Base-by-base conservation (phyloP, 2,329 filamentous ascomycete species). In the Fonsecaea multimorphosa region DNA sequence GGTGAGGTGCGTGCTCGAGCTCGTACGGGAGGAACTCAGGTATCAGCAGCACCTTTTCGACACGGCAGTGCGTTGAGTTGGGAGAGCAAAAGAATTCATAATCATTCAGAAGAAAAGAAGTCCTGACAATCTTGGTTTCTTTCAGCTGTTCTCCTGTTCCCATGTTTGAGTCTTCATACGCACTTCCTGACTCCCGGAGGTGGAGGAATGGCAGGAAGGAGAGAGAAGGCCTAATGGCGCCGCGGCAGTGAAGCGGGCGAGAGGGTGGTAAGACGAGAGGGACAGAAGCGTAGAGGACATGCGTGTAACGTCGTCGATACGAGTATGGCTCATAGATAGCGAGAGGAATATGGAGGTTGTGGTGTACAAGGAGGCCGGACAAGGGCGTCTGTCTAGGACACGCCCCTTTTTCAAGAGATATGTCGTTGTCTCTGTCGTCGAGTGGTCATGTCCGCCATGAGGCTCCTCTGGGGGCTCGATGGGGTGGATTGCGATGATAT, bases 21-120 rank as follows among this genome's bases (percentile, higher is more conserved):
- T 49, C 44, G 8, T 22, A 22, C 52, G 2, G 52, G 19, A 32
- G 2, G 12, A 31, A 54, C 19, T 54, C 52, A 24, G 44, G 44
- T 49, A 49, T 49, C 44, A 49, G 44, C 44, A 49, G 44, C 44
- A 49, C 44, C 44, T 49, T 24, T 46, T 49, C 22, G 44, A 49
- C 7, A 24, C 11, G 44, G 19, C 19, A 22, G 11, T 24, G 44
- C 24, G 44, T 22, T 49, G 44, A 12, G 44, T 24, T 49, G 44
- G 19, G 19, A 19, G 7, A 24, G 44, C 44, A 49, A 49, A 49
- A 49, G 22, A 24, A 49, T 49, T 12, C 44, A 24, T 12, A 24
- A 24, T 49, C 44, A 24, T 49, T 49, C 19, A 3, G 19, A 49
- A 49, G 44, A 9, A 27, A 11, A 11, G 3, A 49, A 9, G 22